Base-by-base conservation (phyloP, 257 asterid species). In the Phtheirospermum japonicum region DNA sequence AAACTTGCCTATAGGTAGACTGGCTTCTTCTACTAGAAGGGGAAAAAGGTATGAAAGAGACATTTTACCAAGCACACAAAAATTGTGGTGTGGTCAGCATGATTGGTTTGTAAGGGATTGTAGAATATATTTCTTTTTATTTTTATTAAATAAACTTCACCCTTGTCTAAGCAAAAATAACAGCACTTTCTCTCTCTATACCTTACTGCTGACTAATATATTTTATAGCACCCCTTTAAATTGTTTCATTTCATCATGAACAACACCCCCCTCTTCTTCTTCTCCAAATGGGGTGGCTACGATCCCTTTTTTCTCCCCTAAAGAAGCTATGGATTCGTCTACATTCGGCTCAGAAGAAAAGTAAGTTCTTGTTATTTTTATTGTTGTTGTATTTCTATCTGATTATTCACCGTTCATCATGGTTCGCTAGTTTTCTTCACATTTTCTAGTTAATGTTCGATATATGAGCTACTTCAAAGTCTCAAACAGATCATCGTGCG, bases 251-350 rank as follows among this genome's bases (percentile, higher is more conserved):
- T 48, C 60, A 77, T 65, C 58, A 81, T 76, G 87, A 77, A 63
- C 72, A 73, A 52, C 71, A 67, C 81, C 73, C 73, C 82, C 72
- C 0, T 8, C 39, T 8, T 33, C 39, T 72, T 76, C 77, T 65
- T 73, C 63, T 75, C 71, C 72, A 63, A 75, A 90, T 88, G 98
- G 86, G 95, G 79, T 91, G 97, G 97, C 78, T 91, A 20, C 95
- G 79, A 20, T 86, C 97, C 82, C 88, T 88, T 83, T 66, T 91
- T 86, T 86, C 95, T 71, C 97, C 98, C 61, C 55, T 88, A 65
- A 91, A 84, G 86, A 91, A 84, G 82, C 63, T 86, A 13, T 88
- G 95, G 97, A 52, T 91, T 86, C 90, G 94, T 54, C 81, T 84
- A 28, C 83, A 84, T 65, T 79, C 88, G 0, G 60, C 95, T 51